These are phyloP conservation scores for Alternaria gaisen DNA, from an alignment of 2,329 filamentous ascomycete species.

Conservation along the genomic window DNA sequence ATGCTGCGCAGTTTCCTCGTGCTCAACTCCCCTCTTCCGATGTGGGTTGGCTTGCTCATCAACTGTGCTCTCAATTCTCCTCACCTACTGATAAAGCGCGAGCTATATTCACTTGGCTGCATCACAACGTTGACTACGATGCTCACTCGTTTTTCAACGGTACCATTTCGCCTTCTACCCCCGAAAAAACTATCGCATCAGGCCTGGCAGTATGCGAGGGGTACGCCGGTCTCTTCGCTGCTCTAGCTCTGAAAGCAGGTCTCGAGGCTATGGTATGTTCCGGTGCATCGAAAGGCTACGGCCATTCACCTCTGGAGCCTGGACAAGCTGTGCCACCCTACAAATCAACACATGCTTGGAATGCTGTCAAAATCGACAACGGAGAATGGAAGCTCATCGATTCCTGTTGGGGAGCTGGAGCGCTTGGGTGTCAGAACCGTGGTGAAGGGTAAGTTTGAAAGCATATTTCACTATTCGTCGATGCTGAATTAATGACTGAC, in stretches of 20 bases:
- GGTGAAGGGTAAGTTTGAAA: conserved; percentile 62
- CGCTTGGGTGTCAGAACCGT: conserved; percentile 55
- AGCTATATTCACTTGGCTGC: conserved; percentile 92
- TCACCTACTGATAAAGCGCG: conserved; percentile 91
- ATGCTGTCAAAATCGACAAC: conserved; percentile 85
- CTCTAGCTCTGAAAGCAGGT: conserved; percentile 80
- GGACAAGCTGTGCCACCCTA: conserved; percentile 72
- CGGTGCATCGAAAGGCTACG: conserved; percentile 88
- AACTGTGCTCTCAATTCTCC: conserved; percentile 80
- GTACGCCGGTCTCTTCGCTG: conserved; percentile 83
- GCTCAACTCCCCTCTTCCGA: conserved; percentile 73
- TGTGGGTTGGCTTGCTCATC: conserved; percentile 77
- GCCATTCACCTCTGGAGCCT: conserved; percentile 69
- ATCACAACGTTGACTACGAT: conserved; percentile 92
- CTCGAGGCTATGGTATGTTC: conserved; percentile 77
- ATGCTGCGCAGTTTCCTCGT: conserved; percentile 80
- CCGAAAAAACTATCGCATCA: conserved; percentile 75
- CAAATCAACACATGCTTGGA: conserved; percentile 83
- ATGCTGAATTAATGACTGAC: conserved; percentile 4
- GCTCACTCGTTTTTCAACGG: conserved; percentile 79
- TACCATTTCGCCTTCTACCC: conserved; percentile 71
- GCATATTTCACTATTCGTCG: conserved; percentile 7
- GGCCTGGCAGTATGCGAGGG: conserved; percentile 92
- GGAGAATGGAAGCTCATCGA: conserved; percentile 93
- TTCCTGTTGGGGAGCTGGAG: conserved; percentile 90